Evolutionary conservation across 768 basidiomycete species (phyloP).

Genomic region (Pleurotus cornucopiae): DNA sequence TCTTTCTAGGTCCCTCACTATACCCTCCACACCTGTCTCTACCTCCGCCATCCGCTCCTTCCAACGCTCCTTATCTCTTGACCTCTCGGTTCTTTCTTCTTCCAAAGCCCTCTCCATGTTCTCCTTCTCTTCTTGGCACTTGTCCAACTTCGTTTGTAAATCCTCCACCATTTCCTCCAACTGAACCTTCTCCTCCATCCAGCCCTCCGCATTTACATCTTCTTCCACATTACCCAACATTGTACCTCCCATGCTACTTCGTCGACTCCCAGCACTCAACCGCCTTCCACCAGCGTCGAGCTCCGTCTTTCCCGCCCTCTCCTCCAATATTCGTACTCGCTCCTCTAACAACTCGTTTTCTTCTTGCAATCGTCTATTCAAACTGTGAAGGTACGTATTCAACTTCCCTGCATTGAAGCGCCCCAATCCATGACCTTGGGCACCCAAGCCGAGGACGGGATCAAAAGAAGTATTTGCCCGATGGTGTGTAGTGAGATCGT

Average conservation of each 20-base stretch:
- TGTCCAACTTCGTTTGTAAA: slow-evolving; percentile 44
- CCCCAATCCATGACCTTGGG: slow-evolving; percentile 61
- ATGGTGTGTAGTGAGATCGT: slow-evolving; percentile 78
- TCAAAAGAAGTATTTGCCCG: slow-evolving; percentile 89
- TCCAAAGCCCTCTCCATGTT: slow-evolving; percentile 43
- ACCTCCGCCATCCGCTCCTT: slow-evolving; percentile 68
- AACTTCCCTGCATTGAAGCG: slow-evolving; percentile 83
- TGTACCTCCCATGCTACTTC: slow-evolving; percentile 50
- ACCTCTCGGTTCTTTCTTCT: slow-evolving; percentile 53
- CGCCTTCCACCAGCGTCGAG: background rate
- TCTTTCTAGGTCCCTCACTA: slow-evolving; percentile 61
- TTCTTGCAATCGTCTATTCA: slow-evolving; percentile 79
- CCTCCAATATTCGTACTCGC: slow-evolving; percentile 51
- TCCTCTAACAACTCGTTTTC: slow-evolving; percentile 72
- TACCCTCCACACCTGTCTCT: slow-evolving; percentile 62
- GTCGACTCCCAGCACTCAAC: slow-evolving; percentile 23
- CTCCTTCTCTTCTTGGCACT: slow-evolving; percentile 41
- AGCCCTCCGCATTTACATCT: slow-evolving; percentile 57
- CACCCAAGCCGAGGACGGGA: slow-evolving; percentile 72
- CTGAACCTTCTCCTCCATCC: slow-evolving; percentile 68
- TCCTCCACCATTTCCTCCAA: slow-evolving; percentile 48
- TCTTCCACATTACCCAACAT: slow-evolving; percentile 60
- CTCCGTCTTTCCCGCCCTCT: slow-evolving; percentile 30
- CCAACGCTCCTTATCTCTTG: slow-evolving; percentile 66
- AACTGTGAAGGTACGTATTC: slow-evolving; percentile 80